Base-by-base conservation (phyloP, 2,329 filamentous ascomycete genomes). In the Arthroderma sp. region DNA sequence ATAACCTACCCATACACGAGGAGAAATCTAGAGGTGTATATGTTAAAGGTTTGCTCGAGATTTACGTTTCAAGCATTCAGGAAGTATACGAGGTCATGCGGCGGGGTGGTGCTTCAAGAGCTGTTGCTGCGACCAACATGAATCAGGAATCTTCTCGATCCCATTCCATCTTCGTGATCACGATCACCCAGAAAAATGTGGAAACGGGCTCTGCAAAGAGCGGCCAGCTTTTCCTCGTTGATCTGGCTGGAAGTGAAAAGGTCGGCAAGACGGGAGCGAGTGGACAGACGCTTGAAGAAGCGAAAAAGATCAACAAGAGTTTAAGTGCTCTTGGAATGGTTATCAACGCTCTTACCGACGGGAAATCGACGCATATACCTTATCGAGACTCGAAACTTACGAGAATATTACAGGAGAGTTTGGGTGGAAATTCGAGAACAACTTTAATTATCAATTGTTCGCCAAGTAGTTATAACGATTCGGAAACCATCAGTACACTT, bases 241-340 rank as follows among this genome's bases (percentile, higher is more conserved):
- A 98, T 80, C 72, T 98, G 72, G 91, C 91, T 43, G 91, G 91
- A 73, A 94, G 86, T 59, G 91, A 98, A 69, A 96, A 96, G 71
- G 87, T 96, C 42, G 89, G 91, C 61, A 96, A 98, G 75, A 98
- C 91, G 29, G 91, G 91, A 55, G 91, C 91, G 50, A 95, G 86
- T 62, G 91, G 91, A 46, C 91, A 96, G 67, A 96, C 89, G 4
- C 73, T 98, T 37, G 91, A 96, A 65, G 91, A 98, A 64, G 91
- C 91, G 49, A 96, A 96, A 74, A 98, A 98, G 75, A 98, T 98
- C 75, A 98, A 98, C 76, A 96, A 96, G 75, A 95, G 87, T 74
- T 76, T 98, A 71, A 95, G 88, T 69, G 88, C 91, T 45, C 75
- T 98, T 49, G 91, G 91, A 57, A 96, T 95, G 88, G 91, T 96